Conservation (phyloP, 164 flowering plant species). For the Dillenia turbinata region DNA sequence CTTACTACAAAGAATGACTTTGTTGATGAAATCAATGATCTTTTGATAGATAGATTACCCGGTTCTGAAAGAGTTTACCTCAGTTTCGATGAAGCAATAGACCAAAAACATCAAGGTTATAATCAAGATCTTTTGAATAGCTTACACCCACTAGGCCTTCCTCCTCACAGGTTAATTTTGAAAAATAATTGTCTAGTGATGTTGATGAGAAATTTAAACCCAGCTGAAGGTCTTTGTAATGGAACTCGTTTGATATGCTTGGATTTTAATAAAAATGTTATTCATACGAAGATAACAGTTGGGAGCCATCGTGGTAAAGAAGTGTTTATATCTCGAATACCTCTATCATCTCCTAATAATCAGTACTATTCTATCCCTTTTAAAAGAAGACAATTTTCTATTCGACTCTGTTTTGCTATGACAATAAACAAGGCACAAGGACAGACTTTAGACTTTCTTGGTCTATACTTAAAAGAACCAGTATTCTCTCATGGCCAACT, state of each 20-base stretch:
- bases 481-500: too few species aligned
- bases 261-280: background rate
- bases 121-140: too few species aligned
- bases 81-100: too few species aligned
- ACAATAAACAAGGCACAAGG: background rate
- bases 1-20: constrained; percentile 1
- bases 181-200: too few species aligned
- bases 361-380: background rate
- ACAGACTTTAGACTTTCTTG: background rate
- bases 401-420: constrained; percentile 1
- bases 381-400: constrained; percentile 1
- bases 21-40: constrained; percentile 10
- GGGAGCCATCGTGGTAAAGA: background rate
- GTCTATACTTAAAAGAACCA: too few species aligned
- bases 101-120: too few species aligned
- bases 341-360: background rate
- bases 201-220: background rate
- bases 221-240: background rate
- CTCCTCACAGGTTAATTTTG: too few species aligned
- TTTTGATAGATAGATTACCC: background rate
- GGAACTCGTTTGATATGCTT: background rate
- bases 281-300: background rate
- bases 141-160: too few species aligned
- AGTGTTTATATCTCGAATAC: background rate
- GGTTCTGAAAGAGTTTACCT: too few species aligned